Percentiles rank a stretch among this genome's conserved stretches.
Evolutionary conservation across 2,329 filamentous ascomycete genomes (phyloP).

Genomic region (Penicillium sp.): DNA sequence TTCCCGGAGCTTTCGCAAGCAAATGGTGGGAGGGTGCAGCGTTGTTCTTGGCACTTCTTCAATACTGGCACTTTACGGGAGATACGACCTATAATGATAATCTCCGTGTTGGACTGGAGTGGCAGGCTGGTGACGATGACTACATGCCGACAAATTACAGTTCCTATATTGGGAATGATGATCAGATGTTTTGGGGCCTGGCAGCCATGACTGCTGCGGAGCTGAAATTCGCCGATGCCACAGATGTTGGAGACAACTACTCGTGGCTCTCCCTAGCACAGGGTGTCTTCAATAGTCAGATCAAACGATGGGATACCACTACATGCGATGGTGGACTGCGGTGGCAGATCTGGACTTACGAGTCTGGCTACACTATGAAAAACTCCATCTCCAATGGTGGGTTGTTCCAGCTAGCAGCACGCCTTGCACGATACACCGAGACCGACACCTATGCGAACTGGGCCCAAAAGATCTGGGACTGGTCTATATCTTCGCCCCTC

Average conservation of each 20-base stretch:
- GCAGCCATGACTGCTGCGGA: constrained; percentile 68
- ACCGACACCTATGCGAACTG: constrained; percentile 65
- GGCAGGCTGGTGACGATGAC: constrained; percentile 34
- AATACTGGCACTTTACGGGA: constrained; percentile 69
- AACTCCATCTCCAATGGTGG: constrained; percentile 78
- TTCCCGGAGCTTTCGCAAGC: constrained; percentile 61
- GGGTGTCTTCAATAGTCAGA: constrained; percentile 72
- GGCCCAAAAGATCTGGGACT: constrained; percentile 63
- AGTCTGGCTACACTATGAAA: constrained; percentile 80
- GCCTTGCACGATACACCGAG: constrained; percentile 64
- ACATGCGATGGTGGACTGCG: constrained; percentile 70
- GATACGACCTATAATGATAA: constrained; percentile 63
- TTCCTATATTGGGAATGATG: constrained; percentile 60
- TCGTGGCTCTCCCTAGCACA: constrained; percentile 58
- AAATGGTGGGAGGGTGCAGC: constrained; percentile 76
- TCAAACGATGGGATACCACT: constrained; percentile 66
- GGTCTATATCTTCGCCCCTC: constrained; percentile 56
- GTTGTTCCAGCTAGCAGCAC: constrained; percentile 76
- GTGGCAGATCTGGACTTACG: constrained; percentile 79
- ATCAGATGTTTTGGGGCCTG: constrained; percentile 71
- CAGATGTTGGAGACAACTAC: constrained; percentile 49
- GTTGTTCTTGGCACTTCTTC: constrained; percentile 66
- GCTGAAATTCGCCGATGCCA: constrained; percentile 53
- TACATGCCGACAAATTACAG: constrained; percentile 40
- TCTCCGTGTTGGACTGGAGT: constrained; percentile 44